Base-by-base conservation (phyloP, 495 filamentous ascomycete species). In the Aspergillus ellipticus region DNA sequence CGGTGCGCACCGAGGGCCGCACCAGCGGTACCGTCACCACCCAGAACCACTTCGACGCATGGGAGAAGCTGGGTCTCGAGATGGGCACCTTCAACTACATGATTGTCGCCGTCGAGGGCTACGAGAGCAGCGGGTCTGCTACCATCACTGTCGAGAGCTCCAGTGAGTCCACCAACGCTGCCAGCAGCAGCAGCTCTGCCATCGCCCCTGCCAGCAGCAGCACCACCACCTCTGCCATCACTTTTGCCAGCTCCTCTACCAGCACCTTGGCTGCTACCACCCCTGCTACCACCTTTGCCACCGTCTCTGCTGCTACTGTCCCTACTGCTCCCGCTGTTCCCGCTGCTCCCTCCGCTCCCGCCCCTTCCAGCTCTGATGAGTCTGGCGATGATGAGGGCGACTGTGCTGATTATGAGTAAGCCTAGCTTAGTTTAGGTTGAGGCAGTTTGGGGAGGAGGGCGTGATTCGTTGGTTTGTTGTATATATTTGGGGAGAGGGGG, bases 1-100 rank as follows among this genome's bases (percentile, higher is more conserved):
- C 79, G n/a, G 75, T 86, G 42, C 80, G 84, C 19, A 68, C 70
- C 15, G 66, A 69, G 35, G 74, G 78, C 60, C 75, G 84, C 13
- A 72, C 72, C 11, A 71, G 79, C 16, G 84, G 84, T 1, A 83
- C 78, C 16, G 69, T 81, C 39, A 80, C 69, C 20, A 73, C 68
- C 9, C 58, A 68, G 53, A 82, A 81, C 65, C 85, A 87, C 74
- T 87, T 89, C 66, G 71, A 82, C 59, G 83, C 82, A 35, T 89
- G 85, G 85, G 57, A 61, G 7, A 58, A 56, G 39, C 54, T 66
- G 8, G 74, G 73, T 13, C 70, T 87, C 60, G 58, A 67, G 21
- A 62, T 85, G 7, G 81, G 81, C 2, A 60, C 64, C 5, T 75
- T 78, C 69, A 70, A 85, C 69, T 85, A 84, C 70, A 76, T 79